Evolutionary conservation across 768 basidiomycete genomes (phyloP).

Genomic region (Lactifluus rugatus): DNA sequence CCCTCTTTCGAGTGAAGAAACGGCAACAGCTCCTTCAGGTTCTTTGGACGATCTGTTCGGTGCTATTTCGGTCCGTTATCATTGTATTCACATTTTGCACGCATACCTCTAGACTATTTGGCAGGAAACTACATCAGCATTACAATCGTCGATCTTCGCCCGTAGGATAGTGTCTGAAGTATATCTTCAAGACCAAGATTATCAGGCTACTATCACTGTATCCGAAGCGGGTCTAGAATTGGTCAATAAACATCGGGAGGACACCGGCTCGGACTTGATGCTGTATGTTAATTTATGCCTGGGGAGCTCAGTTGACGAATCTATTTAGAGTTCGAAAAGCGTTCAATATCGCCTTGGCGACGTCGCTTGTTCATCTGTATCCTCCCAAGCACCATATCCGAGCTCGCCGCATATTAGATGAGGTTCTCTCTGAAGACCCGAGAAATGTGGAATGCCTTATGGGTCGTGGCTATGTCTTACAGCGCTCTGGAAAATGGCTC

Average conservation of each 20-base stretch:
- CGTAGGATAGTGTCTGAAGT: conserved; percentile 56
- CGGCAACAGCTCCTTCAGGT: conserved; percentile 14
- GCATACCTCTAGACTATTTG: neutral
- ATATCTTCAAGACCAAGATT: conserved; percentile 62
- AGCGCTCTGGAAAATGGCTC: conserved; percentile 54
- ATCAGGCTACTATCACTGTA: conserved; percentile 57
- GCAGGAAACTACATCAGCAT: conserved; percentile 3
- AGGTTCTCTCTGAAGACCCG: conserved; percentile 55
- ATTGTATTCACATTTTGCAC: neutral
- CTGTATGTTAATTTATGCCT: conserved; percentile 30
- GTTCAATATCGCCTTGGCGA: conserved; percentile 63
- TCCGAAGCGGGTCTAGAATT: conserved; percentile 63
- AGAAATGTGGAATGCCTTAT: conserved; percentile 58
- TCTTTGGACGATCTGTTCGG: conserved; percentile 46
- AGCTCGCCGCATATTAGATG: conserved; percentile 65
- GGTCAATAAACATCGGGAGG: conserved; percentile 41
- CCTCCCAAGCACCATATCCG: conserved; percentile 84
- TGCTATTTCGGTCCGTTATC: conserved; percentile 46
- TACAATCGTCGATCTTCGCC: conserved; percentile 48
- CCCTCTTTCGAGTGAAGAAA: conserved; percentile 34
- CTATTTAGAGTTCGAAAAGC: conserved; percentile 48
- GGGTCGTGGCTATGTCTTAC: conserved; percentile 64
- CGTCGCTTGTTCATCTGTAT: conserved; percentile 72
- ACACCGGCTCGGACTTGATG: conserved; percentile 44
- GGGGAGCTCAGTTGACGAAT: neutral